A percentile compares a stretch with the other conserved stretches of the same genome.
phyloP scores from a whole-genome alignment of 768 basidiomycete genomes.

The Trametes maxima region DNA sequence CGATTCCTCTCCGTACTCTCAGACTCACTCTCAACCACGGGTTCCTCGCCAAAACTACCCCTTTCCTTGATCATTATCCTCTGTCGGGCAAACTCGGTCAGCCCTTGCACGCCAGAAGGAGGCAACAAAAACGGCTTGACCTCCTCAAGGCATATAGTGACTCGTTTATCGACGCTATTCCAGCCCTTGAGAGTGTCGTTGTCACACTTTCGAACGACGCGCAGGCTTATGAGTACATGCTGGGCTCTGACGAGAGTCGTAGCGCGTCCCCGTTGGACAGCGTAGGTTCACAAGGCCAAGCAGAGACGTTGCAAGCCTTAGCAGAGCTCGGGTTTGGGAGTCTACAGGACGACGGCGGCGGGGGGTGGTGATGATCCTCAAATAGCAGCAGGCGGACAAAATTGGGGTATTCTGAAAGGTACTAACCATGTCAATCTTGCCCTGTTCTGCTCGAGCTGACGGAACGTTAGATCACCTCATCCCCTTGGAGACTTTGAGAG shows the following conservation, averaged over 20 bases:
- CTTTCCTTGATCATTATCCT: not conserved
- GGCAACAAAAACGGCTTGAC: no score
- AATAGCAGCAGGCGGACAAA: not conserved
- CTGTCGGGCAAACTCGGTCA: not conserved
- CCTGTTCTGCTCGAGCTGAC: no score
- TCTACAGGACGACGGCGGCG: not conserved
- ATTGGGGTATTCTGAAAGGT: no score
- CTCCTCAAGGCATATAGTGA: not conserved
- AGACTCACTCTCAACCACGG: slow-evolving; percentile 7
- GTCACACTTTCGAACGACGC: not conserved
- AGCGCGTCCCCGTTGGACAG: not conserved
- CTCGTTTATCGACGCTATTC: not conserved
- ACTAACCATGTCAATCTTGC: no score
- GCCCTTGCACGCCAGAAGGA: no score
- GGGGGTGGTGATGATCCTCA: not conserved
- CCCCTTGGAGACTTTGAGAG: no score
- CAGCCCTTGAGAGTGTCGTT: not conserved
- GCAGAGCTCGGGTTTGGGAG: slow-evolving; percentile 3
- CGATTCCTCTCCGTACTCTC: slow-evolving; percentile 5
- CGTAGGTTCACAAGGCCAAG: not conserved
- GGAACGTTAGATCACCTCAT: no score
- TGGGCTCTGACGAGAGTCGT: not conserved
- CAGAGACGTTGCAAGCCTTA: not conserved
- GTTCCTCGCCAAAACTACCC: not conserved
- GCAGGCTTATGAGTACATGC: not conserved